Evolutionary conservation across 208 protist genomes (phyloP).

Genomic region (Naegleria fowleri): DNA sequence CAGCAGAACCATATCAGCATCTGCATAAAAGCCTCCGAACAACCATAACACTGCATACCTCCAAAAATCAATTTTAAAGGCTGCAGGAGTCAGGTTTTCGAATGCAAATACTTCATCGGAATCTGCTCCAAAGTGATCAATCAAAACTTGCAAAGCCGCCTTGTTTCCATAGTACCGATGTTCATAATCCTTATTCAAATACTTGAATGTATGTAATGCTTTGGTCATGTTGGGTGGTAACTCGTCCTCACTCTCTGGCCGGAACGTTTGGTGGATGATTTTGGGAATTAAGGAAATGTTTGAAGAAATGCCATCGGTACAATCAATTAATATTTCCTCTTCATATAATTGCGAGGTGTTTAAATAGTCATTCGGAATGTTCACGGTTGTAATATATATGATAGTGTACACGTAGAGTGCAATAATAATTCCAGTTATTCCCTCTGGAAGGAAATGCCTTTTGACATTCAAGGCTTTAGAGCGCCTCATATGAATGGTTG

Average conservation of each 20-base stretch:
- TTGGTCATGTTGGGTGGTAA: not conserved
- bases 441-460: too few relatives aligned
- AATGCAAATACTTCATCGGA: not conserved
- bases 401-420: too few relatives aligned
- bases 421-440: too few relatives aligned
- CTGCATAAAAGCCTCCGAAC: not conserved
- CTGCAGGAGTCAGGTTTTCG: not conserved
- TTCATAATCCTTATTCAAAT: not conserved
- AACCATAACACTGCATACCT: not conserved
- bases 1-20: not conserved
- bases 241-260: not conserved
- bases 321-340: too few relatives aligned
- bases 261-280: not conserved
- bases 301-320: too few relatives aligned
- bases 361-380: too few relatives aligned
- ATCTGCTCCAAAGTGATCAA: not conserved
- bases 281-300: not conserved
- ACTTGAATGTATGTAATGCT: too few relatives aligned
- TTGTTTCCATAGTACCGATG: not conserved
- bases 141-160: not conserved
- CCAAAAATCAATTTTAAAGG: not conserved
- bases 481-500: too few relatives aligned
- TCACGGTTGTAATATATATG: too few relatives aligned
- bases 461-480: too few relatives aligned
- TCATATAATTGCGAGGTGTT: too few relatives aligned